Evolutionary conservation across 345 rosid species (phyloP), one percentile per base, ranked within the genome.

Genomic region (Litchi chinensis): DNA sequence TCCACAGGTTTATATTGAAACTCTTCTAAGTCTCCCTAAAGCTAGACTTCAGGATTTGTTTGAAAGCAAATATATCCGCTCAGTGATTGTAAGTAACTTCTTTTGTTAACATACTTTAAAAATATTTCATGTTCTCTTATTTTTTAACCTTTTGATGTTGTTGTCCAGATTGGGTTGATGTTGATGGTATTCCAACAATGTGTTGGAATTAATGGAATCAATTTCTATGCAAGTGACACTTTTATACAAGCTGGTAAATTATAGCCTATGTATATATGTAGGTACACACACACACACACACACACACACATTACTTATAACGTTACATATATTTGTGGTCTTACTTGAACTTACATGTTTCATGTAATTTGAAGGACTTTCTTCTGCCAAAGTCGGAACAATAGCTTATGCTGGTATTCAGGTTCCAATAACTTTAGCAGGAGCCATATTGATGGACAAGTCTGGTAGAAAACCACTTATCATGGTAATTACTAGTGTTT

Each of bases 401-500:
- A 88, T 95, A 75, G 90, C 91, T 52, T 92, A 91, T 54, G 98
- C 98, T 75, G 91, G 94, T 74, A 68, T 92, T 77, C 99, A 95
- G 95, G 95, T 95, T 66, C 99, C 98, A 0, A 84, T 95, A 71
- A 92, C 98, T 67, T 57, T 91, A 67, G 63, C 87, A 54, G 99
- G 99, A 78, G 95, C 98, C 74, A 16, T 91, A 37, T 77, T 92
- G 79, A 88, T 92, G 79, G 99, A 95, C 83, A 92, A 77, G 75
- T 82, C 88, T 57, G 99, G 98, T 82, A 91, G 99, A 89, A 87
- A 94, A 59, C 97, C 97, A 70, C 91, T 95, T n/a, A 87, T 93
- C 16, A 91, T 95, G 98, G 98, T 94, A 86, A 67, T 16, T 56
- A 75, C 22, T 28, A 15, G 39, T 56, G 1, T 63, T 59, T 5